These are phyloP conservation scores for Monilinia aucupariae DNA, from an alignment of 2,329 filamentous ascomycete genomes.

Conservation along the genomic window DNA sequence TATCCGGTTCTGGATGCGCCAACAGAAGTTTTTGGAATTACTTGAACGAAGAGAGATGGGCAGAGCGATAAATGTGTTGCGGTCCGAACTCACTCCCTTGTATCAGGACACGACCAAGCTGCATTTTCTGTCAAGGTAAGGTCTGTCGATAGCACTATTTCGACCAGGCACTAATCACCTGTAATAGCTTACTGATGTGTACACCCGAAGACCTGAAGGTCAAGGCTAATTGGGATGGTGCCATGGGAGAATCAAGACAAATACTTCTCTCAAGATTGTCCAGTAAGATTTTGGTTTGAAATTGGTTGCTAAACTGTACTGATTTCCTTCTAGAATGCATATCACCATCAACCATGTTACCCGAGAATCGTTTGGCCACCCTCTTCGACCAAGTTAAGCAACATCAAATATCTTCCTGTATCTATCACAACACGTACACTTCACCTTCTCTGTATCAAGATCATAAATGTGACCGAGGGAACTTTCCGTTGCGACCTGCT, in stretches of 20 bases:
- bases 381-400: constrained; percentile 80
- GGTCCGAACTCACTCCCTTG: constrained; percentile 80
- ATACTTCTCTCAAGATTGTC: constrained; percentile 75
- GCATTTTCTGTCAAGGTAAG: constrained; percentile 71
- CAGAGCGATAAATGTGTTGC: constrained; percentile 73
- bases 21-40: constrained; percentile 92
- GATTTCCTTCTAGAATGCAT: constrained; percentile 61
- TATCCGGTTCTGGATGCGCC: constrained; percentile 82
- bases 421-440: constrained; percentile 77
- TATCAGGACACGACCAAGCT: constrained; percentile 72
- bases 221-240: constrained; percentile 81
- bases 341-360: constrained; percentile 94
- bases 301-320: constrained; percentile 17
- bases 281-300: constrained; percentile 49
- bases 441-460: constrained; percentile 85
- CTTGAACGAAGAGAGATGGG: constrained; percentile 70
- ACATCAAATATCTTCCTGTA: constrained; percentile 73
- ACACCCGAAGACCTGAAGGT: constrained; percentile 68
- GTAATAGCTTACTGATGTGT: constrained; percentile 76
- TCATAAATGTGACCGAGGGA: constrained; percentile 71
- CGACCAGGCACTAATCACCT: constrained; percentile 13
- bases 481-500: constrained; percentile 71
- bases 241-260: constrained; percentile 67
- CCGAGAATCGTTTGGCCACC: constrained; percentile 77
- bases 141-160: constrained; percentile 9